Conservation (phyloP, 441 rosid species). For the Hura crepitans region DNA sequence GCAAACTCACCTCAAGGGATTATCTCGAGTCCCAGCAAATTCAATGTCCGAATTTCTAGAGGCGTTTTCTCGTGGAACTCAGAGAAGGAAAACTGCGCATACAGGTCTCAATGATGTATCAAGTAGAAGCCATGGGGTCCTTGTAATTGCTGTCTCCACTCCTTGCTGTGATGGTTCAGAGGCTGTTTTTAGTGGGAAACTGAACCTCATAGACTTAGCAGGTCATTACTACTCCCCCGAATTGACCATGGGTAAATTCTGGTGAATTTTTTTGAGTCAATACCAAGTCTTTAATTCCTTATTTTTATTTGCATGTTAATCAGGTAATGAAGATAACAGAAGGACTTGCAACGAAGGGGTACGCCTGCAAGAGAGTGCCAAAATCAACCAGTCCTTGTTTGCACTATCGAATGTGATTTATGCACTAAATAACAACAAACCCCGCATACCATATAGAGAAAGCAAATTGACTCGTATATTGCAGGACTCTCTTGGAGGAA, state of each 20-base stretch:
- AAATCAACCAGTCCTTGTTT: constrained; percentile 83
- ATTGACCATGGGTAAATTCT: constrained; percentile 4
- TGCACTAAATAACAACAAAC: constrained; percentile 68
- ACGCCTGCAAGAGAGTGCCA: constrained; percentile 80
- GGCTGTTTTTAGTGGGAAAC: constrained; percentile 50
- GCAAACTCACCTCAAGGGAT: constrained; percentile 70
- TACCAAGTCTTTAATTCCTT: neutral
- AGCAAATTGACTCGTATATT: constrained; percentile 87
- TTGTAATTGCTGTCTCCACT: constrained; percentile 55
- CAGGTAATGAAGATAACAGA: constrained; percentile 89
- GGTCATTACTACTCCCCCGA: constrained; percentile 37
- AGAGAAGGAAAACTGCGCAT: constrained; percentile 72
- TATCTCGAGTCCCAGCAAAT: constrained; percentile 47
- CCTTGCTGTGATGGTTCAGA: constrained; percentile 36
- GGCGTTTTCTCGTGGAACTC: constrained; percentile 51
- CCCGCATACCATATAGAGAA: constrained; percentile 81
- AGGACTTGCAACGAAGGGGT: constrained; percentile 78
- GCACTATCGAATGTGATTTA: constrained; percentile 81
- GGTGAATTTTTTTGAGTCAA: neutral
- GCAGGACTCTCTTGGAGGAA: constrained; percentile 94
- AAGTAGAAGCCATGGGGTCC: constrained; percentile 89
- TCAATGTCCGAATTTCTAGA: constrained; percentile 60
- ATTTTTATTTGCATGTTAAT: constrained; percentile 7
- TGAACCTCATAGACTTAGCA: constrained; percentile 88
- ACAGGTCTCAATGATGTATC: constrained; percentile 83